A percentile compares a stretch with the other conserved stretches of the same genome.
phyloP scores from a whole-genome alignment of 208 protist genomes.

The Borovskyia barvae region DNA sequence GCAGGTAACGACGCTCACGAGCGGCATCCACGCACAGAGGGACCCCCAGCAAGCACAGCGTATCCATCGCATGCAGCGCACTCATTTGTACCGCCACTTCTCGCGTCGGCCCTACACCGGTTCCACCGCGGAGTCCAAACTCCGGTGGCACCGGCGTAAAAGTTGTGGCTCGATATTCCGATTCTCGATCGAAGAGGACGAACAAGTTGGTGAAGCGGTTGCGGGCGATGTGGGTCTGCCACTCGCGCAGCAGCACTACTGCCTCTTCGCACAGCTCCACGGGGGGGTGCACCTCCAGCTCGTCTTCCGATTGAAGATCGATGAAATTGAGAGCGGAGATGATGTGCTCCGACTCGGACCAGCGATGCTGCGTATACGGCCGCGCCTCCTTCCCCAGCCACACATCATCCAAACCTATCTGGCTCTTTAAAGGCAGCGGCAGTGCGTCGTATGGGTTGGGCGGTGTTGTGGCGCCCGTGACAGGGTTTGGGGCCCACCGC shows the following conservation, averaged over 20 bases:
- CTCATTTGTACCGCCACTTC: constrained; percentile 64
- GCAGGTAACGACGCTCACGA: constrained; percentile 44
- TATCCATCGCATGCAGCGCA: constrained; percentile 73
- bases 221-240: constrained; percentile 59
- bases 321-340: constrained; percentile 57
- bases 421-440: constrained; percentile 74
- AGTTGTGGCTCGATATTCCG: constrained; percentile 64
- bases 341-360: constrained; percentile 57
- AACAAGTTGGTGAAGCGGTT: constrained; percentile 66
- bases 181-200: constrained; percentile 64
- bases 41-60: constrained; percentile 45
- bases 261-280: constrained; percentile 50
- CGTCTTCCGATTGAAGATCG: constrained; percentile 36
- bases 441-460: constrained; percentile 46
- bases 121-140: constrained; percentile 72
- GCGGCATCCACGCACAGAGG: constrained; percentile 48
- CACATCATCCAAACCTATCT: constrained; percentile 61
- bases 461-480: constrained; percentile 14
- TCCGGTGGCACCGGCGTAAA: constrained; percentile 57
- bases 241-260: constrained; percentile 37
- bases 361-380: constrained; percentile 4
- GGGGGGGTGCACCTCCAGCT: constrained; percentile 69
- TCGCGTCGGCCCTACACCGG: constrained; percentile 47
- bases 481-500: constrained; percentile 66
- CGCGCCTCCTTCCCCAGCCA: constrained; percentile 40